Percentiles rank a stretch among this genome's conserved stretches.
phyloP scores from a whole-genome alignment of 2,329 filamentous ascomycete species.

The Colletotrichum chrysophilum region DNA sequence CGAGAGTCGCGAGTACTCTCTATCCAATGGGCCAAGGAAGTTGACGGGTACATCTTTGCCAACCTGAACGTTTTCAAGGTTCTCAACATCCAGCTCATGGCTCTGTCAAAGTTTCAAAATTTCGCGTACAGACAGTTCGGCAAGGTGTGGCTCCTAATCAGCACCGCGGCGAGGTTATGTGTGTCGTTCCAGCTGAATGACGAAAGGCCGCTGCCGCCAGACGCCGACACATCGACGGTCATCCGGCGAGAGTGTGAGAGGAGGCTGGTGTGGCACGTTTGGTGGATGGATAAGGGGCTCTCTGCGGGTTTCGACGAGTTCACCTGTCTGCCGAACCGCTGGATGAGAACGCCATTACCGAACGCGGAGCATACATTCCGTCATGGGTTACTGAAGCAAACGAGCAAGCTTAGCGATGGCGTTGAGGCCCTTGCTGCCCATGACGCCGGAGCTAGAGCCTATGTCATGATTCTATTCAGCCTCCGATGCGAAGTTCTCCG shows the following conservation, averaged over 20 bases:
- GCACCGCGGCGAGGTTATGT: neutral
- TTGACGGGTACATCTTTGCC: neutral
- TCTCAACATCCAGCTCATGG: neutral
- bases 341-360: neutral
- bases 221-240: neutral
- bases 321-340: neutral
- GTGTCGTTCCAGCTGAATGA: slow-evolving; percentile 12
- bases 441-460: neutral
- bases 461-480: neutral
- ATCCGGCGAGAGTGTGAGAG: slow-evolving; percentile 4
- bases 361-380: neutral
- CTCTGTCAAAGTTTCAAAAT: slow-evolving; percentile 7
- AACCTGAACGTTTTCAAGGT: slow-evolving; percentile 3
- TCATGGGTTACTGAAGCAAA: neutral
- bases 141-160: slow-evolving; percentile 4
- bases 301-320: slow-evolving; percentile 9
- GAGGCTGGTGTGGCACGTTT: slow-evolving; percentile 2
- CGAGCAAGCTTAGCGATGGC: neutral
- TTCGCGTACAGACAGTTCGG: slow-evolving; percentile 12
- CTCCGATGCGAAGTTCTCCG: neutral
- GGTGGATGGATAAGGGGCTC: slow-evolving; percentile 10
- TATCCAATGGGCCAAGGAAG: neutral
- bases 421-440: neutral
- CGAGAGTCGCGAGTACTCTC: neutral
- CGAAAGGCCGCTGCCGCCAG: neutral